Percentiles rank a stretch among this genome's conserved stretches.
Evolutionary conservation across 805 yeast genomes (phyloP).

Genomic region (Kuraishia borneana): DNA sequence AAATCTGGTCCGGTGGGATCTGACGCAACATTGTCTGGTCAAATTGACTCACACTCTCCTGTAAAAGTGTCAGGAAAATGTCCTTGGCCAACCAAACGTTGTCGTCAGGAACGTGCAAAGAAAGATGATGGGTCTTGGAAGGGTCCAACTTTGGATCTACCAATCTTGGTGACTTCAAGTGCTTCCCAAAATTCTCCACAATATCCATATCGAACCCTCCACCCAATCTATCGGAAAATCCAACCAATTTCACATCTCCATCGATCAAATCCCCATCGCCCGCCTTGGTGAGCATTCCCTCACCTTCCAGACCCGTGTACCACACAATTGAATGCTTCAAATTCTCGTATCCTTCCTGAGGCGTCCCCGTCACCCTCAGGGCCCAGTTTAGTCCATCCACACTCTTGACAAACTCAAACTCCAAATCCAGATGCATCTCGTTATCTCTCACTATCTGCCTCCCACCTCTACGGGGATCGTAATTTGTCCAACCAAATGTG

Average conservation of each 20-base stretch:
- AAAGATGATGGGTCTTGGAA: conserved; percentile 47
- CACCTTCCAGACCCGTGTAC: conserved; percentile 71
- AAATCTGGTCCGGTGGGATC: conserved; percentile 37
- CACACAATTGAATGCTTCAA: conserved; percentile 57
- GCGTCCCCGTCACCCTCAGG: conserved; percentile 53
- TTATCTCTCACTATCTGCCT: conserved; percentile 61
- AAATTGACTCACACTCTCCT: conserved; percentile 51
- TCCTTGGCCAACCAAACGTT: conserved; percentile 73
- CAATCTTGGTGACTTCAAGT: no score
- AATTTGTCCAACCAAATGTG: conserved; percentile 76
- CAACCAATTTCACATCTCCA: conserved; percentile 31
- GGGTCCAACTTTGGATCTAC: conserved; percentile 41
- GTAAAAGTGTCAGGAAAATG: conserved; percentile 55
- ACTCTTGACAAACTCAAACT: conserved; percentile 68
- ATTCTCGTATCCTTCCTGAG: conserved; percentile 36
- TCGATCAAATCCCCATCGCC: conserved; percentile 20
- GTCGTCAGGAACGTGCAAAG: conserved; percentile 61
- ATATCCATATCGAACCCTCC: conserved; percentile 46
- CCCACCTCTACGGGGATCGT: conserved; percentile 87
- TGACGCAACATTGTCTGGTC: conserved; percentile 11
- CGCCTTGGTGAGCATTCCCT: conserved; percentile 29
- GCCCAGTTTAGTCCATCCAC: conserved; percentile 74
- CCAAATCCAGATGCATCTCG: conserved; percentile 49
- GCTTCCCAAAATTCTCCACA: no score
- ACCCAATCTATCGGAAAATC: conserved; percentile 55